Base-by-base conservation (phyloP, 1,284 basidiomycete genomes). In the Vanrija sp. region DNA sequence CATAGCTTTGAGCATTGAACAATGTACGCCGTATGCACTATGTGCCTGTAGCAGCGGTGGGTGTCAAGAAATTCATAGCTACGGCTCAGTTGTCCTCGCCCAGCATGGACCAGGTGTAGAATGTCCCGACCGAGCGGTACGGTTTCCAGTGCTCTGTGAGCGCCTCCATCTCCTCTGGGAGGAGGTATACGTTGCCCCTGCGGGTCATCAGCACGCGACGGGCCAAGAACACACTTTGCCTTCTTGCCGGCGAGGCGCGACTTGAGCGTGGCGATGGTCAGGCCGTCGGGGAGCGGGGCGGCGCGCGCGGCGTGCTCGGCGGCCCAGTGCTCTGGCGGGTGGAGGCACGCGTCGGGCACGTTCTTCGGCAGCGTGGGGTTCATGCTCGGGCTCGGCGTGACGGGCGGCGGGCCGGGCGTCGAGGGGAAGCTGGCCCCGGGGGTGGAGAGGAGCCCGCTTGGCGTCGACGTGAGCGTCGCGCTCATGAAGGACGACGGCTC, bases 151-250 rank as follows among this genome's bases (percentile, higher is more conserved):
- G 67, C 45, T 83, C 81, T 3, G 89, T 89, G 51, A 94, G 75
- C 23, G 80, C 82, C 60, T 86, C 83, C 89, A 93, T 92, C 75
- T 94, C 89, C 31, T 79, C 77, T 3, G 89, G 88, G 0, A 87
- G 86, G 54, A 93, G 77, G 58, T 91, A 81, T 3, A 83, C 84
- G 24, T 87, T 87, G 65, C 88, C 90, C 62, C 72, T 75, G 53
- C 10, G 19, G 15, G 15, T 9, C 12, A 37, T 46, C 45, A 20
- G 45, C 45, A 12, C 27, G 35, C 8, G 6, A 15, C 8, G 1
- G n/a, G 14, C 20, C 4, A 8, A 18, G 16, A 2, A 67, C 72
- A 67, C 71, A 89, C 87, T 89, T 91, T 62, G 85, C 79, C 76
- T 90, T 90, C 78, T 91, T 92, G 25, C 86, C 85, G 18, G 79